A percentile compares a stretch with the other conserved stretches of the same genome.
phyloP scores from a whole-genome alignment of 1,284 basidiomycete genomes.

The Ganoderma multipileum region DNA sequence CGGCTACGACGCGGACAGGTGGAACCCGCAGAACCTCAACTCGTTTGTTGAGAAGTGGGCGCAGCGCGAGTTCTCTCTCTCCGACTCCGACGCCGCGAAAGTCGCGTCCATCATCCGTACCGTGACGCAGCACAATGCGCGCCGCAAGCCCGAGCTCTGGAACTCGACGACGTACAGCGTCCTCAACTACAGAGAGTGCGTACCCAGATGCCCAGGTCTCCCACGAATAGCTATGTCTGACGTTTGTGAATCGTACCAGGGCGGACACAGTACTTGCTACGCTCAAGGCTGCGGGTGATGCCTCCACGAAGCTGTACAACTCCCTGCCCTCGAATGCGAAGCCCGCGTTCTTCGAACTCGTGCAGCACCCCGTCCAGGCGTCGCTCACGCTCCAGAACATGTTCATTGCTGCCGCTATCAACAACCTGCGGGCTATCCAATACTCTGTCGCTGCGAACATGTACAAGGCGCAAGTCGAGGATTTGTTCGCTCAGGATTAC shows the following conservation, averaged over 20 bases:
- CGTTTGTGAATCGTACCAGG: conserved; percentile 39
- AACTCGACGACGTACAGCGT: conserved; percentile 69
- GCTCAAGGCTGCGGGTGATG: conserved; percentile 55
- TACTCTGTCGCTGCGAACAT: conserved; percentile 66
- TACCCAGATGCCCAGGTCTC: conserved; percentile 19
- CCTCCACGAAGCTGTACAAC: conserved; percentile 63
- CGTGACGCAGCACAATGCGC: conserved; percentile 66
- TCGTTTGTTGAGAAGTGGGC: conserved; percentile 66
- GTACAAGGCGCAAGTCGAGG: conserved; percentile 58
- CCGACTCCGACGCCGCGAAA: conserved; percentile 43
- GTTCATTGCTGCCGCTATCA: conserved; percentile 63
- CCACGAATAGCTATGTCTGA: background rate
- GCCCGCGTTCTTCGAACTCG: conserved; percentile 71
- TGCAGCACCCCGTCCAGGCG: conserved; percentile 68
- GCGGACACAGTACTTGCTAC: conserved; percentile 61
- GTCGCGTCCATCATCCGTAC: conserved; percentile 62
- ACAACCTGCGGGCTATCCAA: conserved; percentile 69
- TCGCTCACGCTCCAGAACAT: conserved; percentile 62
- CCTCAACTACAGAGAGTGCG: conserved; percentile 72
- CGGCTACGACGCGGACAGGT: conserved; percentile 64
- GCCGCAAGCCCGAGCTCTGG: conserved; percentile 72
- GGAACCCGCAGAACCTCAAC: conserved; percentile 58
- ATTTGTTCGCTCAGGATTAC: conserved; percentile 65
- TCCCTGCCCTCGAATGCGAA: conserved; percentile 51
- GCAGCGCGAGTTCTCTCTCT: conserved; percentile 62